These are phyloP conservation scores for Onygena corvina DNA, from an alignment of 2,329 filamentous ascomycete species.

Conservation along the genomic window DNA sequence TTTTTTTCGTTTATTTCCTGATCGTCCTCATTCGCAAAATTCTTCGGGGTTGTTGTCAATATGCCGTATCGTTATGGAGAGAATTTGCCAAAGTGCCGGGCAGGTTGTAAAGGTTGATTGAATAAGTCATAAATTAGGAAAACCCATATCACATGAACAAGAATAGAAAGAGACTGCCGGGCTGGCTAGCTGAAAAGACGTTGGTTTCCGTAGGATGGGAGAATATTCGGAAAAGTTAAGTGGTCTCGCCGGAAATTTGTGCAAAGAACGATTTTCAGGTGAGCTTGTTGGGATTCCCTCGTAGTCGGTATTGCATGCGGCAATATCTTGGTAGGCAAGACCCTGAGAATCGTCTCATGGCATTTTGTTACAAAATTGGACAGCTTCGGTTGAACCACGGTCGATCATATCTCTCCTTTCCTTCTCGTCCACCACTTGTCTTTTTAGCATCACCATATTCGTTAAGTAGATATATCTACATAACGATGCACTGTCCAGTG, in stretches of 20 bases:
- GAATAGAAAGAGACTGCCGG: neutral
- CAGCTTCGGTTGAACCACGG: neutral
- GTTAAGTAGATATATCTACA: conserved; percentile 15
- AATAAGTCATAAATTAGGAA: neutral
- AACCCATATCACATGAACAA: neutral
- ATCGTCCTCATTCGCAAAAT: neutral
- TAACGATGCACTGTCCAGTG: conserved; percentile 16
- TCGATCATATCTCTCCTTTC: neutral
- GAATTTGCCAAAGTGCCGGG: neutral
- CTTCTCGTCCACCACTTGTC: neutral
- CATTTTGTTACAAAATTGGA: neutral
- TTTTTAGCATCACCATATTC: neutral
- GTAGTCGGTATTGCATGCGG: too few relatives aligned
- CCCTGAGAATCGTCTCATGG: too few relatives aligned
- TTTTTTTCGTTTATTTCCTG: neutral
- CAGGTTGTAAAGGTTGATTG: neutral
- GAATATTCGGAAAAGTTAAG: neutral
- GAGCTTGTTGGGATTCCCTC: too few relatives aligned
- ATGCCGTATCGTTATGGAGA: neutral
- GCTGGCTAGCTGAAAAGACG: neutral
- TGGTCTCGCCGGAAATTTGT: neutral
- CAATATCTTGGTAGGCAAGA: too few relatives aligned
- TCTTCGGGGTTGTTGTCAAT: neutral
- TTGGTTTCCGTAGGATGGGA: neutral
- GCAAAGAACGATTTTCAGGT: neutral